phyloP scores from a whole-genome alignment of 768 basidiomycete species.

The Leccinum barrowsii region DNA sequence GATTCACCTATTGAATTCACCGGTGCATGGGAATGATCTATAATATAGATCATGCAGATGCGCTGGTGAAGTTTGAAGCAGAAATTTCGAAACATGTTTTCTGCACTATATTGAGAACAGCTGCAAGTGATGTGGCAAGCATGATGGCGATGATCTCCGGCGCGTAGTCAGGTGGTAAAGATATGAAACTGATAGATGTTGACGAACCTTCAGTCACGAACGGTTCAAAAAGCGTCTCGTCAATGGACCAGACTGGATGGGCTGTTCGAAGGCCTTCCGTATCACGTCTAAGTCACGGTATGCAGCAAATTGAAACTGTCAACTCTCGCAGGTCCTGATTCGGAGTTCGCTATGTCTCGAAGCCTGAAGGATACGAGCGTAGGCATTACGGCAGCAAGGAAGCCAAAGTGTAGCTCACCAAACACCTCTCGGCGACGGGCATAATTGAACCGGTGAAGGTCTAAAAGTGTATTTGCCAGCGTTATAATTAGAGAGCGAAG shows the following conservation, averaged over 20 bases:
- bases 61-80: too few relatives aligned
- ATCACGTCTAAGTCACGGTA: slow-evolving; percentile 73
- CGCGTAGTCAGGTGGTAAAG: too few relatives aligned
- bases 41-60: neutral
- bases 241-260: slow-evolving; percentile 27
- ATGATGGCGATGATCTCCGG: too few relatives aligned
- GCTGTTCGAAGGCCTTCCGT: slow-evolving; percentile 63
- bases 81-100: too few relatives aligned
- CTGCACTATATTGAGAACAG: too few relatives aligned
- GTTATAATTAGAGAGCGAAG: neutral
- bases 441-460: slow-evolving; percentile 59
- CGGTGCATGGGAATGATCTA: too few relatives aligned
- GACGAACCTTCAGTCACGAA: too few relatives aligned
- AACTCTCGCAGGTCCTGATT: slow-evolving; percentile 53
- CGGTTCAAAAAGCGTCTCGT: too few relatives aligned
- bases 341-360: slow-evolving; percentile 53
- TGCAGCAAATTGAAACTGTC: slow-evolving; percentile 71
- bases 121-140: too few relatives aligned
- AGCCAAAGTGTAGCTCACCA: slow-evolving; percentile 59
- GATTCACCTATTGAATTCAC: too few relatives aligned
- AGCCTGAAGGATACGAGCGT: slow-evolving; percentile 69
- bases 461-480: slow-evolving; percentile 51
- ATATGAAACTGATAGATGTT: too few relatives aligned
- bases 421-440: slow-evolving; percentile 70
- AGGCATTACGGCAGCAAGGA: slow-evolving; percentile 62